Percentiles rank a stretch among this genome's conserved stretches.
phyloP scores from a whole-genome alignment of 2,329 filamentous ascomycete species.

The Sclerotinia borealis region DNA sequence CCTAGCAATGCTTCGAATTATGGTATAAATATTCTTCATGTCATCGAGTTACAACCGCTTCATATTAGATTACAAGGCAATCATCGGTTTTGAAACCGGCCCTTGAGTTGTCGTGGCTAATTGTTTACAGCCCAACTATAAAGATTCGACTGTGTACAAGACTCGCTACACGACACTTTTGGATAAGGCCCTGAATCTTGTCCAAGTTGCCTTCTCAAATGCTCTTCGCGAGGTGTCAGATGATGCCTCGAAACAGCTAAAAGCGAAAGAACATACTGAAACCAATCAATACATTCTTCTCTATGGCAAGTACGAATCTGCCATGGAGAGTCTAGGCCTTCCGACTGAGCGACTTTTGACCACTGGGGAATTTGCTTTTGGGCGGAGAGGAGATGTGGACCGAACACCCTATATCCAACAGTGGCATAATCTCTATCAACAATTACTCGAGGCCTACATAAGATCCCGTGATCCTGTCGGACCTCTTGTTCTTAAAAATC shows the following conservation, averaged over 20 bases:
- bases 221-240: constrained; percentile 47
- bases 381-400: constrained; percentile 51
- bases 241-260: constrained; percentile 56
- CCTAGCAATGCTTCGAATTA: background rate
- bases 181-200: constrained; percentile 55
- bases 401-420: constrained; percentile 53
- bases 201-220: constrained; percentile 35
- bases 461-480: constrained; percentile 43
- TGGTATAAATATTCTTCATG: background rate
- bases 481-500: constrained; percentile 52
- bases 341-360: constrained; percentile 53
- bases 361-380: constrained; percentile 39
- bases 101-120: constrained; percentile 22
- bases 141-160: constrained; percentile 80
- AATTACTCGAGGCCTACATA: constrained; percentile 46
- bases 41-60: background rate
- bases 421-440: constrained; percentile 51
- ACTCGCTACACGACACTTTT: constrained; percentile 81
- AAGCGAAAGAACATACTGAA: constrained; percentile 60
- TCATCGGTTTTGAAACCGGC: background rate
- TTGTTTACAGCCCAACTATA: constrained; percentile 61
- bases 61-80: background rate
- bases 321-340: constrained; percentile 50
- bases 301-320: constrained; percentile 58
- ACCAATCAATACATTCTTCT: constrained; percentile 65